Conservation (phyloP, 2,329 filamentous ascomycete species). For the Fusarium tupiense region DNA sequence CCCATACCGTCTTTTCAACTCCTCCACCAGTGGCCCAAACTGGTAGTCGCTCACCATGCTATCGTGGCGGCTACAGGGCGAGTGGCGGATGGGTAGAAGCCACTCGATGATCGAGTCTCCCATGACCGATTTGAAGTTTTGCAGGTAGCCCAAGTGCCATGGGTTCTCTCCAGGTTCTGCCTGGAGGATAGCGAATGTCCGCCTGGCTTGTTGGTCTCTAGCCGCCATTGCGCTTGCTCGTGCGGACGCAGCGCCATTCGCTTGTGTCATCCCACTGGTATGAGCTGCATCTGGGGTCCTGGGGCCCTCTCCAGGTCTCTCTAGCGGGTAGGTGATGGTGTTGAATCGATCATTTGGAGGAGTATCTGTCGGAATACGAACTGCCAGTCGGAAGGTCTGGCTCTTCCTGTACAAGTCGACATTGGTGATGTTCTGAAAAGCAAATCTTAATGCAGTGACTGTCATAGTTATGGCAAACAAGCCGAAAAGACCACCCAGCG, state of each 20-base stretch:
- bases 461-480: slow-evolving; percentile 86
- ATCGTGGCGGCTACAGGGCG: slow-evolving; percentile 78
- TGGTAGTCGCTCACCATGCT: slow-evolving; percentile 73
- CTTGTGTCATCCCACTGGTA: not conserved
- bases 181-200: slow-evolving; percentile 82
- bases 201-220: slow-evolving; percentile 60
- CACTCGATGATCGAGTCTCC: slow-evolving; percentile 77
- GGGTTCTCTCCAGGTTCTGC: slow-evolving; percentile 82
- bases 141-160: slow-evolving; percentile 77
- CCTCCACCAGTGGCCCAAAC: slow-evolving; percentile 69
- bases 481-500: slow-evolving; percentile 75
- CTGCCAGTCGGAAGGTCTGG: slow-evolving; percentile 77
- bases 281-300: slow-evolving; percentile 9
- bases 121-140: slow-evolving; percentile 85
- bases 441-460: slow-evolving; percentile 74
- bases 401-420: slow-evolving; percentile 78
- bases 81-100: slow-evolving; percentile 79
- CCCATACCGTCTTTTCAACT: slow-evolving; percentile 58
- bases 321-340: slow-evolving; percentile 69
- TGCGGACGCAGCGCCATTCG: slow-evolving; percentile 21
- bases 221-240: slow-evolving; percentile 28
- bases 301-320: slow-evolving; percentile 20
- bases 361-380: slow-evolving; percentile 70
- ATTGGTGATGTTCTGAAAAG: slow-evolving; percentile 80
- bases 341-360: slow-evolving; percentile 54